Base-by-base conservation (phyloP, 1,284 basidiomycete species). In the Ceratobasidium papillatum region DNA sequence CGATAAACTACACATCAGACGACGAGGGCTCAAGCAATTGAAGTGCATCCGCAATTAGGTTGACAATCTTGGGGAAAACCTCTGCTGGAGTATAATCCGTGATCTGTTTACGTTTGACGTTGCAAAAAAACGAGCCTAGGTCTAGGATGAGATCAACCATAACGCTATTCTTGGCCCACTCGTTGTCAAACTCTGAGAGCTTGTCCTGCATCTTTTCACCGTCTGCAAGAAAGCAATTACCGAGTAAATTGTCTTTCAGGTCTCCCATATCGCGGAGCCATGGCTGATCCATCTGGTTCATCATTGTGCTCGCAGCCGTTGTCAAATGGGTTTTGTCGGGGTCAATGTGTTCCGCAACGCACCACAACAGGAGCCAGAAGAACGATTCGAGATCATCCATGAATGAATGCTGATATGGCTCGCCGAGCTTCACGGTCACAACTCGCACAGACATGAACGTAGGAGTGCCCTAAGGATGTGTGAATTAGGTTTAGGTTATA, bases 331-430 rank as follows among this genome's bases (percentile, higher is more conserved):
- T 54, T 30, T 14, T 54, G 2, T 30, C 30, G 14, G 25, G 52
- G 61, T 63, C 38, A 12, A 63, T n/a, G n/a, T 63, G 61, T 11
- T 32, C 61, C 19, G 38, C 61, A 3, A 63, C 61, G 1, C 34
- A 63, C 61, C 61, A 63, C 17, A 63, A 22, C 5, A 63, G 36
- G n/a, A 63, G 36, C 61, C 61, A 63, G 22, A 63, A 63, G 61
- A 63, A 63, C 1, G 61, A 63, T 36, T 63, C 61, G 5, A 63
- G 61, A 38, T 63, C 61, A n/a, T 63, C 34, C 22, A 38, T 11
- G 38, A 63, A 63, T 8, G 7, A 17, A 45, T 63, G 61, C 19
- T n/a, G 61, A 43, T 41, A 63, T 17, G 8, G 34, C 43, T 17
- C 36, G 7, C 61, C 61, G 22, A 36, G 36, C 9, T 41, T 2